A percentile compares a stretch with the other conserved stretches of the same genome.
Evolutionary conservation across 2,329 filamentous ascomycete genomes (phyloP).

Genomic region (Colletotrichum lindemuthianum): DNA sequence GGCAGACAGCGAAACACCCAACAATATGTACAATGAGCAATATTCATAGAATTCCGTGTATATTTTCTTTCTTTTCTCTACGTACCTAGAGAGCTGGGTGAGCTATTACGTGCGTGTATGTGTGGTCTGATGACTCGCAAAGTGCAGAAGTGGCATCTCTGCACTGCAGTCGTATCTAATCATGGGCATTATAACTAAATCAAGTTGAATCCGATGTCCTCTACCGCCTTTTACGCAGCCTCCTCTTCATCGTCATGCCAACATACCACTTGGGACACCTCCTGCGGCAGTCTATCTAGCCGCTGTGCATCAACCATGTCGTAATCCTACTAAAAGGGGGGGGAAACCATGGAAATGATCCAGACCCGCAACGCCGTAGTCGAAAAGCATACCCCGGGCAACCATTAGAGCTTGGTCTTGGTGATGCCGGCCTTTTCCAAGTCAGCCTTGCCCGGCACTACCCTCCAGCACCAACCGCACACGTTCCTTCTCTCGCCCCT

Average conservation of each 20-base stretch:
- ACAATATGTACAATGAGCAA: conserved; percentile 28
- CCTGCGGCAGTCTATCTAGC: not conserved
- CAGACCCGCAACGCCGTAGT: not conserved
- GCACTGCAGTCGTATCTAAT: conserved; percentile 9
- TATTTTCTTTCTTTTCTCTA: conserved; percentile 9
- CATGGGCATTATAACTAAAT: not conserved
- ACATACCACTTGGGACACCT: not conserved
- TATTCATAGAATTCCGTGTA: conserved; percentile 15
- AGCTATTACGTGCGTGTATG: not conserved
- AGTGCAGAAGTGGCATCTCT: conserved; percentile 1
- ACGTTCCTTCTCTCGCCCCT: conserved; percentile 77
- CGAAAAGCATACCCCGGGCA: not conserved
- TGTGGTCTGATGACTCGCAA: not conserved
- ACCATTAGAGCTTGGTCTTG: conserved; percentile 1
- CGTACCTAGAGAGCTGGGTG: too few relatives aligned
- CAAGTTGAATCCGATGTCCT: not conserved
- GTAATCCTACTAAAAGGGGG: not conserved
- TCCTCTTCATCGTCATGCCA: not conserved
- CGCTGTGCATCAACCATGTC: not conserved
- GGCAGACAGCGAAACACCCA: conserved; percentile 8
- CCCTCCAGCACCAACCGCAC: conserved; percentile 91
- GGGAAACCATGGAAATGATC: not conserved
- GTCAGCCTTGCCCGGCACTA: conserved; percentile 67
- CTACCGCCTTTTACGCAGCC: not conserved
- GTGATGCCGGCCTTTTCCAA: conserved; percentile 24